These are phyloP conservation scores for Fusarium cyanostomum DNA, from an alignment of 2,329 filamentous ascomycete genomes.

Conservation along the genomic window DNA sequence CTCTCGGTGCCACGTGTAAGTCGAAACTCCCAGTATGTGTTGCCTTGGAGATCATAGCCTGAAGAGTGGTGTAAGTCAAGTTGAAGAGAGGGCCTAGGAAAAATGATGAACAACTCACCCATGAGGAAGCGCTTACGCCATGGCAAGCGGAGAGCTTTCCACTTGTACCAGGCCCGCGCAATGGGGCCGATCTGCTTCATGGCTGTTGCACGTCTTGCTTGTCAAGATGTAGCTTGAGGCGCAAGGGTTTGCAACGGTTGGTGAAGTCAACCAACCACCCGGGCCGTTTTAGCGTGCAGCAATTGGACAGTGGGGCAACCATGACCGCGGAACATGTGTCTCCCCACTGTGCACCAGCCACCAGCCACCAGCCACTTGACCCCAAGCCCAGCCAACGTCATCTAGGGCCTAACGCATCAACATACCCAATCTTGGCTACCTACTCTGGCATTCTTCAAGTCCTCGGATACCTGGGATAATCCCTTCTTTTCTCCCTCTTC, in stretches of 20 bases:
- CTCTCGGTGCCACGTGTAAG: conserved; percentile 54
- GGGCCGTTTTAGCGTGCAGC: neutral
- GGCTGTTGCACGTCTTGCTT: conserved; percentile 44
- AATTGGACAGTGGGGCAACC: too few relatives aligned
- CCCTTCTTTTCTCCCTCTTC: conserved; percentile 5
- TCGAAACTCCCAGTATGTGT: conserved; percentile 76
- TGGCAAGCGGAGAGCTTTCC: conserved; percentile 70
- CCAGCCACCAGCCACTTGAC: conserved; percentile 21
- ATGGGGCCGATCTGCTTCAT: conserved; percentile 50
- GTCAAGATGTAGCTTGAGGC: conserved; percentile 7
- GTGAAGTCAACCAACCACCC: conserved; percentile 31
- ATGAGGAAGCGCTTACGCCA: conserved; percentile 72
- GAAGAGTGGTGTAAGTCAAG: conserved; percentile 29
- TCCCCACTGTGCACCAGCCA: conserved; percentile 31
- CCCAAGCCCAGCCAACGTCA: conserved; percentile 40
- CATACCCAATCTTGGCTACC: conserved; percentile 28
- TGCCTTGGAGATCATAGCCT: conserved; percentile 72
- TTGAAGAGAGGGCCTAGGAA: conserved; percentile 7
- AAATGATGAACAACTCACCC: conserved; percentile 54
- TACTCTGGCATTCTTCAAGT: conserved; percentile 18
- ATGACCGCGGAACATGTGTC: too few relatives aligned
- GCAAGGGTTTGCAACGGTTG: conserved; percentile 13
- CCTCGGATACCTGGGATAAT: conserved; percentile 31
- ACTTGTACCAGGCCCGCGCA: conserved; percentile 63
- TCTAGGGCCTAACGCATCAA: conserved; percentile 14